Evolutionary conservation across 352 stramenopile species (phyloP).

Genomic region (Aphanomyces astaci): DNA sequence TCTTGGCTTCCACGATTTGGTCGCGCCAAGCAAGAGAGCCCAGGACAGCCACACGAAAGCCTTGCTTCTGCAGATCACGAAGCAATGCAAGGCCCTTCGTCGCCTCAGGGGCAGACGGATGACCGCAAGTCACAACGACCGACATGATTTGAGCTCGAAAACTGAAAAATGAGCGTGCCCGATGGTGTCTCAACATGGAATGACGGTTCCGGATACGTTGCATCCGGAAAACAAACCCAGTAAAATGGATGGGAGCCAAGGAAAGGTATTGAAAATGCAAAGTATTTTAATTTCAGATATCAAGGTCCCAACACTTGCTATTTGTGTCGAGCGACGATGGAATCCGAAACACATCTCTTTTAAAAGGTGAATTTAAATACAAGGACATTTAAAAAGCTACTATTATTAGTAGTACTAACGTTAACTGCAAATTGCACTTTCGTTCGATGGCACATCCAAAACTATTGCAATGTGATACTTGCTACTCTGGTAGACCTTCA

Average conservation of each 20-base stretch:
- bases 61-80: slow-evolving; percentile 40
- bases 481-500: too few species aligned
- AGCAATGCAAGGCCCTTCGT: slow-evolving; percentile 17
- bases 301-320: background rate
- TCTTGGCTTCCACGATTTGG: slow-evolving; percentile 60
- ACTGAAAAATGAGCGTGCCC: background rate
- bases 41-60: slow-evolving; percentile 56
- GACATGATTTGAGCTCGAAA: background rate
- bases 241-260: background rate
- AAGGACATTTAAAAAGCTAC: too few species aligned
- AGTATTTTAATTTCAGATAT: too few species aligned
- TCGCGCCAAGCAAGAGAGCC: slow-evolving; percentile 41
- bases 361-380: too few species aligned
- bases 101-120: slow-evolving; percentile 2
- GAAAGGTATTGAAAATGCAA: background rate
- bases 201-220: background rate
- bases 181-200: background rate
- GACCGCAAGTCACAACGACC: slow-evolving; percentile 21
- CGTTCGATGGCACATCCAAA: too few species aligned
- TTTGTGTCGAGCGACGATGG: background rate
- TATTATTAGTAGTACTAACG: too few species aligned
- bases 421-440: too few species aligned
- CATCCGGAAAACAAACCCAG: background rate
- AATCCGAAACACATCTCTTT: too few species aligned
- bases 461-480: too few species aligned